Evolutionary conservation across 306 rosid species (phyloP).

Genomic region (Heteromeles arbutifolia): DNA sequence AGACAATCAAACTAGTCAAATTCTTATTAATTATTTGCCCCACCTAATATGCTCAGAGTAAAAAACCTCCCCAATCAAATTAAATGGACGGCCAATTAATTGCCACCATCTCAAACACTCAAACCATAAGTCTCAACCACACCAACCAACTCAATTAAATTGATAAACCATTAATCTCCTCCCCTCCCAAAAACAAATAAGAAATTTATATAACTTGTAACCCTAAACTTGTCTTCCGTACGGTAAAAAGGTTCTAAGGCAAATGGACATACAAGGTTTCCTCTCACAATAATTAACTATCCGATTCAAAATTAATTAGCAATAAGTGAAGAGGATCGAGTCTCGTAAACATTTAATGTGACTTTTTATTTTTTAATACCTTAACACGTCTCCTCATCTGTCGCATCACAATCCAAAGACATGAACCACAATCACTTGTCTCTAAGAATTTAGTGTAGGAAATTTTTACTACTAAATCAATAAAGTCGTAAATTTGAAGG

Average conservation of each 20-base stretch:
- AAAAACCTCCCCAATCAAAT: not conserved
- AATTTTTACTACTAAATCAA: no score
- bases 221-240: not conserved
- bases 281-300: not conserved
- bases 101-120: not conserved
- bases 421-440: no score
- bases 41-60: not conserved
- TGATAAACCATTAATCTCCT: not conserved
- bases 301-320: no score
- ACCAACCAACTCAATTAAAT: not conserved
- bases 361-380: no score
- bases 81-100: not conserved
- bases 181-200: not conserved
- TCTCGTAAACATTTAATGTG: no score
- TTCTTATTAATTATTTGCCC: not conserved
- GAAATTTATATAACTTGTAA: not conserved
- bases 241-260: not conserved
- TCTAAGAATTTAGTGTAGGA: no score
- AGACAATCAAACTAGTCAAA: not conserved
- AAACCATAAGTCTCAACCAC: not conserved
- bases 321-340: no score
- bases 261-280: no score
- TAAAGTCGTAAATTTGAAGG: no score
- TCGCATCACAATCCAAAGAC: no score
- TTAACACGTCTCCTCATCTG: no score